A percentile compares a stretch with the other conserved stretches of the same genome.
These are phyloP conservation scores for Coemansia sp. DNA, from an alignment of 192 early-diverging fungal species.

Conservation along the genomic window DNA sequence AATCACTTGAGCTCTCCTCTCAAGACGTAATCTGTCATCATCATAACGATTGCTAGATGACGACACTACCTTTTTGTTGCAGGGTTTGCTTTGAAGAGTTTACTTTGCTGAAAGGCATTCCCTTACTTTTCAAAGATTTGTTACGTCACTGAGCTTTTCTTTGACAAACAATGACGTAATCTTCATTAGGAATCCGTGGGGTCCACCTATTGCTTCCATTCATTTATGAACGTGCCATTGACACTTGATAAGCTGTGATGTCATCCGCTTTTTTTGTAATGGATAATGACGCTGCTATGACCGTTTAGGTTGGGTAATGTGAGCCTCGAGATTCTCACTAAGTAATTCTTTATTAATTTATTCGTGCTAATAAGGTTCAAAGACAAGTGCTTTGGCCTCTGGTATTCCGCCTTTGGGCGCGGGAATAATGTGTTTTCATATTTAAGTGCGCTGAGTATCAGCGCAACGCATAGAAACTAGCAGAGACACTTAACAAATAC, in stretches of 20 bases:
- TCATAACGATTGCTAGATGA: background rate
- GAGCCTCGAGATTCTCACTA: too few species aligned
- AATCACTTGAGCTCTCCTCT: background rate
- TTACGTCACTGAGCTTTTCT: background rate
- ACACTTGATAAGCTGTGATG: background rate
- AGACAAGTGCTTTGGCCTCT: too few species aligned
- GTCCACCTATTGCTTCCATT: background rate
- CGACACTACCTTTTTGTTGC: background rate
- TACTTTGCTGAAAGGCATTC: background rate
- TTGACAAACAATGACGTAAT: background rate
- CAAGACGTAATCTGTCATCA: background rate
- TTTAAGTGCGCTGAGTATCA: too few species aligned
- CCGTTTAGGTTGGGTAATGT: background rate
- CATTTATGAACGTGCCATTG: background rate
- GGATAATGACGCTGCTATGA: background rate
- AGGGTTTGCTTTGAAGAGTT: background rate
- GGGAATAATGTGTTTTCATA: too few species aligned
- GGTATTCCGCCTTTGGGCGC: too few species aligned
- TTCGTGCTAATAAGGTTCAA: background rate
- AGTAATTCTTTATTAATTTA: background rate
- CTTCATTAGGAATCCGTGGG: background rate
- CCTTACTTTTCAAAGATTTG: background rate
- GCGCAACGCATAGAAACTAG: too few species aligned
- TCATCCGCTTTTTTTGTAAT: background rate
- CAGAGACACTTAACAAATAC: too few species aligned